Conservation (phyloP, 1,284 basidiomycete genomes). For the Pyrrhoderma lamaoense region DNA sequence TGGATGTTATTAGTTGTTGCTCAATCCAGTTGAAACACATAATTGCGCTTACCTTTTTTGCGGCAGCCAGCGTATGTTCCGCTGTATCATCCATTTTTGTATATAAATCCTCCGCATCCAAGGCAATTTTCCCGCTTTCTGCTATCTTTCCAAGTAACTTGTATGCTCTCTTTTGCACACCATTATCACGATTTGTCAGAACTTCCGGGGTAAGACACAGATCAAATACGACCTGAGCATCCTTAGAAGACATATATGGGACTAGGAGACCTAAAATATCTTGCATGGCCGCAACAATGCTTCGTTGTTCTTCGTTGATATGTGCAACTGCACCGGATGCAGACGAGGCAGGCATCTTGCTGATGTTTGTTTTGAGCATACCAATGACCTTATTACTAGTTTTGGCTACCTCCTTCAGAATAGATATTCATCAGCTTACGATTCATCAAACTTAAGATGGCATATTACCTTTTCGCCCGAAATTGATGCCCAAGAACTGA, state of each 20-base stretch:
- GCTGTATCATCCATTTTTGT: constrained; percentile 57
- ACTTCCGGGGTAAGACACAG: constrained; percentile 54
- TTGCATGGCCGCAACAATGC: constrained; percentile 73
- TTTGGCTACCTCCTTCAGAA: constrained; percentile 61
- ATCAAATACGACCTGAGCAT: constrained; percentile 58
- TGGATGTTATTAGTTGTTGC: constrained; percentile 6
- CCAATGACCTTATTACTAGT: constrained; percentile 77
- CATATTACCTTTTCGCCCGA: constrained; percentile 55
- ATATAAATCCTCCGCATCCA: constrained; percentile 55
- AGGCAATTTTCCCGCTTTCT: constrained; percentile 49
- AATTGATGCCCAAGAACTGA: constrained; percentile 81
- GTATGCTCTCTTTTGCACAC: constrained; percentile 94
- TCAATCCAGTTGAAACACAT: constrained; percentile 2
- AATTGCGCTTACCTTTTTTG: constrained; percentile 63
- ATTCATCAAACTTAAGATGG: constrained; percentile 1
- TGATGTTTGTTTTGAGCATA: constrained; percentile 71
- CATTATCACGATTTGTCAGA: constrained; percentile 70
- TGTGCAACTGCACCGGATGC: constrained; percentile 30
- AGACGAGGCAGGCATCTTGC: constrained; percentile 23
- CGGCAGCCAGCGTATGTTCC: constrained; percentile 69
- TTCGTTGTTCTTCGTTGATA: constrained; percentile 35
- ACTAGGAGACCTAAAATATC: constrained; percentile 87
- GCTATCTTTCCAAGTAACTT: constrained; percentile 75
- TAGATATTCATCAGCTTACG: constrained; percentile 6
- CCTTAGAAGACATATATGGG: constrained; percentile 61